Evolutionary conservation across 2,329 filamentous ascomycete genomes (phyloP).

Genomic region (Emmonsiellopsis sp.): DNA sequence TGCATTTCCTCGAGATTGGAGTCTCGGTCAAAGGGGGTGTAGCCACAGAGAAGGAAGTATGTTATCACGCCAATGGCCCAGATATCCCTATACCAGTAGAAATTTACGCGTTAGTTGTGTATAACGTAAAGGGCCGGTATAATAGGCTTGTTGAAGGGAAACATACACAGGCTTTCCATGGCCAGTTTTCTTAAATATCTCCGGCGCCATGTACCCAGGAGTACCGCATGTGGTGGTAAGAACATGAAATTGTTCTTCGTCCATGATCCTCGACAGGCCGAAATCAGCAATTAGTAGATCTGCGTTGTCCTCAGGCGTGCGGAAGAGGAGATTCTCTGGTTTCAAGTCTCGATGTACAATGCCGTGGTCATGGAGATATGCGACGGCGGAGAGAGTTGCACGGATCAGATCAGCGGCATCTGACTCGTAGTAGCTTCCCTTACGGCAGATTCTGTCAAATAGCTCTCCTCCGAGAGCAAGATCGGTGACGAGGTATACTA

Average conservation of each 20-base stretch:
- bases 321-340: slow-evolving; percentile 92
- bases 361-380: slow-evolving; percentile 95
- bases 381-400: slow-evolving; percentile 90
- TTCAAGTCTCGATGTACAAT: slow-evolving; percentile 98
- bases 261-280: slow-evolving; percentile 92
- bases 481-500: slow-evolving; percentile 92
- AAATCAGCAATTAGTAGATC: slow-evolving; percentile 97
- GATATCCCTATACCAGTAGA: slow-evolving; percentile 53
- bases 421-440: slow-evolving; percentile 96
- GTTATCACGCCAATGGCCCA: slow-evolving; percentile 99
- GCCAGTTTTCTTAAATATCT: slow-evolving; percentile 98
- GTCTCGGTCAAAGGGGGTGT: slow-evolving; percentile 96
- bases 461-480: slow-evolving; percentile 92
- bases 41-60: slow-evolving; percentile 95
- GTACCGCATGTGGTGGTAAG: slow-evolving; percentile 96
- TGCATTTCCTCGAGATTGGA: slow-evolving; percentile 99
- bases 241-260: slow-evolving; percentile 96
- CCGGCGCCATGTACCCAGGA: slow-evolving; percentile 96
- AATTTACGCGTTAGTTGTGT: not conserved
- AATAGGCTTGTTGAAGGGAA: not conserved
- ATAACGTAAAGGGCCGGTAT: not conserved
- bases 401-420: slow-evolving; percentile 93
- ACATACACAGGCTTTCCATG: slow-evolving; percentile 87
- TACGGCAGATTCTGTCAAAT: slow-evolving; percentile 96
- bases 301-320: slow-evolving; percentile 94